Percentiles rank a stretch among this genome's conserved stretches.
Evolutionary conservation across 306 rosid genomes (phyloP).

Genomic region (Prunus mongolica): DNA sequence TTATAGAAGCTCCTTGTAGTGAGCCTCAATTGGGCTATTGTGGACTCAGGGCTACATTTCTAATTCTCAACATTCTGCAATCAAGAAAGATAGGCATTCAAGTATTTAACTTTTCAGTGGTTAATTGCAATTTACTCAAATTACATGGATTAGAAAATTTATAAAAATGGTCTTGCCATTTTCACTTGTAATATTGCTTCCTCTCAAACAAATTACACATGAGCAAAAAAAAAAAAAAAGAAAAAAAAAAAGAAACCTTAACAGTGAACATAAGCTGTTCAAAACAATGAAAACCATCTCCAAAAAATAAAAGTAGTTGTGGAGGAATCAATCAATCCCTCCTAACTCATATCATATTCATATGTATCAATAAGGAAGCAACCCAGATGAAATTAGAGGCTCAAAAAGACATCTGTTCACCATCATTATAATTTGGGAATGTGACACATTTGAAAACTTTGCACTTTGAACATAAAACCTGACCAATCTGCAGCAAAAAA

Average conservation of each 20-base stretch:
- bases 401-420: slow-evolving; percentile 38
- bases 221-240: not conserved
- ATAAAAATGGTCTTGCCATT: not conserved
- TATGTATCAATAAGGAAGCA: not conserved
- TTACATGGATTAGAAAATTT: not conserved
- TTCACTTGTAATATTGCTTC: not conserved
- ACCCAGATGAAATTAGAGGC: slow-evolving; percentile 3
- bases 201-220: not conserved
- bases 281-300: not conserved
- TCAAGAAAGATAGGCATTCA: not conserved
- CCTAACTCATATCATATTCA: not conserved
- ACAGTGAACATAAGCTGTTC: not conserved
- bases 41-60: not conserved
- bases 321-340: not conserved
- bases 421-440: slow-evolving; percentile 70
- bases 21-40: not conserved
- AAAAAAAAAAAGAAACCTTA: not conserved
- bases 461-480: slow-evolving; percentile 65
- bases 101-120: not conserved
- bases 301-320: not conserved
- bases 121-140: not conserved
- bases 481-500: slow-evolving; percentile 62
- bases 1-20: too few species aligned
- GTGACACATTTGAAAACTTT: slow-evolving; percentile 88
- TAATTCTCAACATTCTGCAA: too few species aligned